Conservation (phyloP, 2,329 filamentous ascomycete species). For the Fusarium sp. region DNA sequence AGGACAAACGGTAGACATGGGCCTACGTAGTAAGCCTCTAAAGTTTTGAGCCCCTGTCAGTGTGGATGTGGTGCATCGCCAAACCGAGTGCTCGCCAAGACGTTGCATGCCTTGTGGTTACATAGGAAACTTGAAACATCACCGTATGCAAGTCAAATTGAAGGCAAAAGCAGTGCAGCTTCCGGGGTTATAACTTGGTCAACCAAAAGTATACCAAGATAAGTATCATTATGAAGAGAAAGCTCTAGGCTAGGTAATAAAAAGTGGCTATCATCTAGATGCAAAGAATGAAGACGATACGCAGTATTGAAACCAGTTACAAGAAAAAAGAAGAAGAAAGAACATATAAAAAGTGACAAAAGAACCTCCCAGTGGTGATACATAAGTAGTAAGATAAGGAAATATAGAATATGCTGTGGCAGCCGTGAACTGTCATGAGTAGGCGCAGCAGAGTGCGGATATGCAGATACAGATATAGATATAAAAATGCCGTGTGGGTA, state of each 20-base stretch:
- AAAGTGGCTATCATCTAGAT: slow-evolving; percentile 13
- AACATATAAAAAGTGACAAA: slow-evolving; percentile 7
- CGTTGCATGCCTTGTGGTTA: slow-evolving; percentile 13
- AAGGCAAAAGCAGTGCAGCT: not conserved
- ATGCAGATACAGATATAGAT: slow-evolving; percentile 11
- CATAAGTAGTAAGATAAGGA: slow-evolving; percentile 22
- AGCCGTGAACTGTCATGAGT: slow-evolving; percentile 37
- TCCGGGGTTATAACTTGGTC: not conserved
- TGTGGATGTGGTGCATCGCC: not conserved
- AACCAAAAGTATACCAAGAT: slow-evolving; percentile 7
- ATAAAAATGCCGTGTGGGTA: slow-evolving; percentile 37
- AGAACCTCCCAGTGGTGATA: slow-evolving; percentile 24
- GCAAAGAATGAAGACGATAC: slow-evolving; percentile 4
- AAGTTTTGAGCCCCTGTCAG: slow-evolving; percentile 13
- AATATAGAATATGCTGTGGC: slow-evolving; percentile 36
- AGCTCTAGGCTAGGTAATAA: slow-evolving; percentile 16
- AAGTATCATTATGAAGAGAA: slow-evolving; percentile 13
- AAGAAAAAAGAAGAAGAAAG: not conserved
- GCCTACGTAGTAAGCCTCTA: not conserved
- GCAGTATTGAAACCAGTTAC: not conserved
- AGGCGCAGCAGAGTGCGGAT: slow-evolving; percentile 9
- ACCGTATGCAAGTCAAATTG: not conserved
- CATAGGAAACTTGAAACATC: not conserved
- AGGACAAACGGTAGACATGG: slow-evolving; percentile 3
- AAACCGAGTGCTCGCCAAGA: slow-evolving; percentile 5